Base-by-base conservation (phyloP, 2,329 filamentous ascomycete genomes). In the Alternaria sp. region DNA sequence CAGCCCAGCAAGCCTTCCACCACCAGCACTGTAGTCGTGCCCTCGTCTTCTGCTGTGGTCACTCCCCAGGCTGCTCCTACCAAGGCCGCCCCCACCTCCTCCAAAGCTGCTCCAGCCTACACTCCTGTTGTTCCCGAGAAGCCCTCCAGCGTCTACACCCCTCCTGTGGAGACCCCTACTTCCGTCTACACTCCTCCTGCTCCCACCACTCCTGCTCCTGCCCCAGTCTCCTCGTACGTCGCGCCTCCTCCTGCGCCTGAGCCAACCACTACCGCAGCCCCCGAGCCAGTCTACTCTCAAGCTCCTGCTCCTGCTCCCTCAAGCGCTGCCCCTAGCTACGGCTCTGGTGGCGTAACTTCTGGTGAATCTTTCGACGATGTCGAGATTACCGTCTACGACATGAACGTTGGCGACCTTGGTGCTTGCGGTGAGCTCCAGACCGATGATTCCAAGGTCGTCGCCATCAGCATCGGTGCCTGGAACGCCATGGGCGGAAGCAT, bases 311-410 rank as follows among this genome's bases (percentile, higher is more conserved):
- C 65, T 25, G 46, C 64, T 15, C 57, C 59, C 10, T 54, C 61
- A 46, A 50, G 13, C 30, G 49, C 52, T 53, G 47, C 58, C 30
- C n/a, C 61, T 23, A 54, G 46, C 43, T 59, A 61, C 50, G 36
- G 36, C n/a, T 40, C 36, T 40, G 32, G 51, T 12, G 57, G 61
- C 36, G 19, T 51, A 28, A 45, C 50, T 40, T 25, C 58, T 36
- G 67, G 69, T 43, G 49, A 61, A 19, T n/a, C 13, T 6, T 69
- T 62, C 69, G n/a, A 32, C 21, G 57, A 66, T 53, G 74, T 72
- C 25, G 74, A 78, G 65, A 69, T 78, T 43, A 80, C 77, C 65
- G 70, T 78, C 70, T 77, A 80, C 69, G 69, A 75, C 67, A 40
- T 40, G 36, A 73, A 70, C 67, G 59, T 46, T 4, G 75, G 73